phyloP scores from a whole-genome alignment of 2,329 filamentous ascomycete species.

The Penicillium sp. region DNA sequence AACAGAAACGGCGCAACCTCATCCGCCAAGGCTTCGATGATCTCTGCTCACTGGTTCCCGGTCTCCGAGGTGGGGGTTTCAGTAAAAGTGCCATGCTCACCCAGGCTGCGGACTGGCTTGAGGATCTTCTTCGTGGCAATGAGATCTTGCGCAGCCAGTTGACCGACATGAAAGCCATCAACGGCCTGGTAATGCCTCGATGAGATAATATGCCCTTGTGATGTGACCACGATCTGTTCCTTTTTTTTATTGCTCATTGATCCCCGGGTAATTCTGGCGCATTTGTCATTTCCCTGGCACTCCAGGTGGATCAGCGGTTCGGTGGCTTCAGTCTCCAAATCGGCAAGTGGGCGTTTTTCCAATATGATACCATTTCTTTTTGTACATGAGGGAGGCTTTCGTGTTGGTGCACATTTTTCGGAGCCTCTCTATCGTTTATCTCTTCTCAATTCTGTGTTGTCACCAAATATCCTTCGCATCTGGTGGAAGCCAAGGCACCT shows the following conservation, averaged over 20 bases:
- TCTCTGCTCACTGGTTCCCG: conserved; percentile 74
- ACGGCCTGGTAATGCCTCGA: conserved; percentile 40
- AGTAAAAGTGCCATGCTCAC: conserved; percentile 81
- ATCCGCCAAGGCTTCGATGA: conserved; percentile 84
- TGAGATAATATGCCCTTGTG: conserved; percentile 23
- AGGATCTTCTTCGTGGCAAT: conserved; percentile 71
- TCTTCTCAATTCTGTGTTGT: background rate
- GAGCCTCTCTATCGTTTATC: background rate
- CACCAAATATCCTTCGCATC: background rate
- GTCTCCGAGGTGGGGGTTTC: conserved; percentile 70
- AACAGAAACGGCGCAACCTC: conserved; percentile 80
- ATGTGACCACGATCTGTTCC: conserved; percentile 24
- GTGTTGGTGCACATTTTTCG: background rate
- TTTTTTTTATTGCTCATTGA: background rate
- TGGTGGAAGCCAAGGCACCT: background rate
- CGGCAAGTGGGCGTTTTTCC: conserved; percentile 27
- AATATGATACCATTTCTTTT: conserved; percentile 25
- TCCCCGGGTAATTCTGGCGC: conserved; percentile 2
- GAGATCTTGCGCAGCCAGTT: conserved; percentile 59
- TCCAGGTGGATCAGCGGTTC: conserved; percentile 31
- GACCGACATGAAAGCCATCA: conserved; percentile 47
- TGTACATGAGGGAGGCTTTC: background rate
- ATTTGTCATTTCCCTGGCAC: conserved; percentile 12
- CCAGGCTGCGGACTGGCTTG: conserved; percentile 76
- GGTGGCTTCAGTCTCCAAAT: conserved; percentile 11